A percentile compares a stretch with the other conserved stretches of the same genome.
These are phyloP conservation scores for Lecanosticta acicola DNA, from an alignment of 2,329 filamentous ascomycete species.

Conservation along the genomic window DNA sequence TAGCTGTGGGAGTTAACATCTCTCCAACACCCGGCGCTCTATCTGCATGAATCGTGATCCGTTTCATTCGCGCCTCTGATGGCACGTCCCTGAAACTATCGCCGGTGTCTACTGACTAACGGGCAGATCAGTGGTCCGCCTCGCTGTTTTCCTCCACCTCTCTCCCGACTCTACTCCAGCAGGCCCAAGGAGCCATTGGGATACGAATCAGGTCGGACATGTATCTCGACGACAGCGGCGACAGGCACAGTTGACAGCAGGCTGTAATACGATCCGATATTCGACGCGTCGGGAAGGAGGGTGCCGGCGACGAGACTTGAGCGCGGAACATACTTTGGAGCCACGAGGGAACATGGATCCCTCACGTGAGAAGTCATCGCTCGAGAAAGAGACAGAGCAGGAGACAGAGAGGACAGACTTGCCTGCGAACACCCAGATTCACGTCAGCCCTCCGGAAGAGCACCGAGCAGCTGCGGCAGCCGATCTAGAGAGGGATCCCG, in stretches of 20 bases:
- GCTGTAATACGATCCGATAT: neutral
- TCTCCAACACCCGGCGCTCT: neutral
- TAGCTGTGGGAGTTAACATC: too few relatives aligned
- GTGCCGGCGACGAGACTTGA: neutral
- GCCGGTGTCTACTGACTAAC: slow-evolving; percentile 1
- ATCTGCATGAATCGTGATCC: neutral
- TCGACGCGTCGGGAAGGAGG: neutral
- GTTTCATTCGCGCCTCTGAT: neutral
- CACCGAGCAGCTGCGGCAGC: neutral
- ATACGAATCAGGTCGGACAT: neutral
- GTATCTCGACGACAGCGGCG: neutral
- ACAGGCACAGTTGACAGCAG: neutral
- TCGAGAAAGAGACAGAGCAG: slow-evolving; percentile 4
- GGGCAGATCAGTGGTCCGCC: neutral
- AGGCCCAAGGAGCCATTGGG: neutral
- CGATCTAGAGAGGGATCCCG: slow-evolving; percentile 7
- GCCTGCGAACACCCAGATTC: slow-evolving; percentile 2
- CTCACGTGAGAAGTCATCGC: slow-evolving; percentile 12
- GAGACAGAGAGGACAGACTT: neutral
- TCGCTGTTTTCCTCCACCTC: neutral
- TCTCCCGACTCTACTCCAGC: neutral
- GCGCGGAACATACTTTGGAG: too few relatives aligned
- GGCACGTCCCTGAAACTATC: neutral
- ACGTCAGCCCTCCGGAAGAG: slow-evolving; percentile 5
- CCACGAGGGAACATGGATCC: slow-evolving; percentile 16